Conservation (phyloP, 1,139 yeast species). For the Candida sojae region DNA sequence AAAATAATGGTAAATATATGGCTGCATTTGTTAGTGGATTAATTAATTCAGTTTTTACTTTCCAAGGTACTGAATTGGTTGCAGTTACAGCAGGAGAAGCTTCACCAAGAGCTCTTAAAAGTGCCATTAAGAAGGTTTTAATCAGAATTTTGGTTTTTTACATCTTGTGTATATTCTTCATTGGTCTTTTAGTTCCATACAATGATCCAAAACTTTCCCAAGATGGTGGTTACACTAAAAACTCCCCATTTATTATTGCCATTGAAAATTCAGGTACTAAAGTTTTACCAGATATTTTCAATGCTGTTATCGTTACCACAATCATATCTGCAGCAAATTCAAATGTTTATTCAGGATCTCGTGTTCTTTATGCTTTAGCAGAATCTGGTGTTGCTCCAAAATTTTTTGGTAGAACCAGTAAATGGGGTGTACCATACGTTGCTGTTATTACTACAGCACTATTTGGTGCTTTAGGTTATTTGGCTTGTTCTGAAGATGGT, state of each 20-base stretch:
- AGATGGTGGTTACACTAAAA: slow-evolving; percentile 31
- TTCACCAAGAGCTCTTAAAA: slow-evolving; percentile 82
- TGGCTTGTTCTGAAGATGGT: slow-evolving; percentile 66
- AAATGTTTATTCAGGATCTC: slow-evolving; percentile 74
- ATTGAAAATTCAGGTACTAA: slow-evolving; percentile 71
- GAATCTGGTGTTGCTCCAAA: slow-evolving; percentile 63
- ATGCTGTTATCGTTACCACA: slow-evolving; percentile 70
- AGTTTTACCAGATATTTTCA: slow-evolving; percentile 69
- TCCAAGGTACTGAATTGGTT: slow-evolving; percentile 78
- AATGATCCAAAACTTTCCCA: slow-evolving; percentile 51
- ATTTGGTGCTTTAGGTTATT: slow-evolving; percentile 67
- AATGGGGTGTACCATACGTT: slow-evolving; percentile 65
- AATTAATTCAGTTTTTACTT: slow-evolving; percentile 75
- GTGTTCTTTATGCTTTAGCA: slow-evolving; percentile 71
- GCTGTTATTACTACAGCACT: slow-evolving; percentile 60
- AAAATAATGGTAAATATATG: slow-evolving; percentile 35
- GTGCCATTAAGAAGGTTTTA: slow-evolving; percentile 67
- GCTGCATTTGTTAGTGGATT: slow-evolving; percentile 60
- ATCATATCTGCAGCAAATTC: slow-evolving; percentile 81
- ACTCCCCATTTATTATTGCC: slow-evolving; percentile 58
- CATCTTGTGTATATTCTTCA: slow-evolving; percentile 74
- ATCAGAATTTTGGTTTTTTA: slow-evolving; percentile 80
- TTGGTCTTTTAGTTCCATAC: slow-evolving; percentile 82
- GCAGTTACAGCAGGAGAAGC: slow-evolving; percentile 90
- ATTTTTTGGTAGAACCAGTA: slow-evolving; percentile 51